Evolutionary conservation across 2,329 filamentous ascomycete genomes (phyloP), one percentile per base, ranked within the genome.

Genomic region (Albifimbria verrucaria): DNA sequence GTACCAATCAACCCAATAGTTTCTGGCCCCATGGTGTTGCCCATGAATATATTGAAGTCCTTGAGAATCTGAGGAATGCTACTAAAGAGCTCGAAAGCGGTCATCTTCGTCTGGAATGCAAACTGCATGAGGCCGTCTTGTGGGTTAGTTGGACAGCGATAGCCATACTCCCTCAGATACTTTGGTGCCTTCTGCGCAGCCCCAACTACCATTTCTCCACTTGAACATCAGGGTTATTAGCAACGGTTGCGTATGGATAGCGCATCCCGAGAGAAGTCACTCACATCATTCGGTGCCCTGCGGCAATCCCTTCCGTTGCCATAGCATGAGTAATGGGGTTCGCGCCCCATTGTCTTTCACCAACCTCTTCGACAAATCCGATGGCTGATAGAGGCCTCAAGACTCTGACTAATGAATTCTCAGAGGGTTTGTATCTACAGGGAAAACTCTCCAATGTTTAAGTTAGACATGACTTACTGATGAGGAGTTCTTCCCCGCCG

Each of bases 1-100:
- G 20, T 52, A 59, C 42, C 42, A 44, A 3, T 44, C 42, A 20
- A 44, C 17, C 42, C 42, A 44, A 17, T 44, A 20, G 42, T 44
- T 20, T 44, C 22, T 44, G 42, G 17, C 17, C 42, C 42, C 18
- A 44, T 20, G 5, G 18, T 44, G 42, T 20, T 17, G 42, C 42
- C 42, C 42, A 44, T 44, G 42, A 44, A 44, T 17, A 20, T 44
- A 20, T 44, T 44, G 42, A 44, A 44, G 42, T 44, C 42, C 18
- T 44, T 44, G 42, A 44, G 22, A 44, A 44, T 20, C 17, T 20
- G 18, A 20, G 42, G 42, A 17, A 20, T 44, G n/a, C 17, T 20
- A 17, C 17, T 20, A 20, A 44, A 20, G 22, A 44, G 42, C 17
- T 44, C 42, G 42, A 44, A 44, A 20, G 17, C 22, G 4, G 42